Base-by-base conservation (phyloP, 106 monocot species). In the Ottelia alismoides region DNA sequence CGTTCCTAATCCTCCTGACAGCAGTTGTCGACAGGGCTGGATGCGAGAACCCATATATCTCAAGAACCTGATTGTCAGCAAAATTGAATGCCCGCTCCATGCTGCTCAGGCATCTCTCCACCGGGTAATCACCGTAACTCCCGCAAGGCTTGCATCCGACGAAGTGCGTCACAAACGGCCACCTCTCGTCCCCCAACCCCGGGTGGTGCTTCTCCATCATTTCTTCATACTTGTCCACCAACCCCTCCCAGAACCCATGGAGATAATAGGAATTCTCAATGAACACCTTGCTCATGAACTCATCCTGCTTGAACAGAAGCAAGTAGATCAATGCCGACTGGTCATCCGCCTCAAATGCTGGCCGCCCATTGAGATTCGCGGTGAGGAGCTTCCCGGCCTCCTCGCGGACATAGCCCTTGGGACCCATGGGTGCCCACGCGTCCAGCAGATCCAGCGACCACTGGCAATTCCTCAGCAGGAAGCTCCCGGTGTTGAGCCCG, bases 81-180 rank as follows among this genome's bases (percentile, higher is more conserved):
- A 84, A 84, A 51, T 79, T 84, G 61, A 84, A 79, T 6, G 80
- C 80, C 28, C 80, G 63, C 68, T 81, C 80, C 80, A 81, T 81
- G 64, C 76, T 65, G 4, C 25, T 60, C 20, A 81, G 28, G 64
- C 80, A 81, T 55, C 72, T 26, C 68, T 81, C 80, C 7, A 57
- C 68, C 4, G 80, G 76, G 47, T 81, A 81, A 48, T 81, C 80
- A 27, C 72, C 80, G 24, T 81, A 81, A 54, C 72, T 76, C 2
- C 80, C 72, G 23, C 80, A 81, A 7, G 76, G 72, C 68, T 81
- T 81, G 80, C 80, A 81, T 2, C 80, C 80, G 0, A 81, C 80
- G 29, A 81, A 81, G 55, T 81, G 80, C 5, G 80, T 81, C 11
- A 81, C 68, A 28, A 81, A 81, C 2, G 80, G 80, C 80, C 80